phyloP scores from a whole-genome alignment of 129 eudicot genomes.

The Ambrosia trifida region DNA sequence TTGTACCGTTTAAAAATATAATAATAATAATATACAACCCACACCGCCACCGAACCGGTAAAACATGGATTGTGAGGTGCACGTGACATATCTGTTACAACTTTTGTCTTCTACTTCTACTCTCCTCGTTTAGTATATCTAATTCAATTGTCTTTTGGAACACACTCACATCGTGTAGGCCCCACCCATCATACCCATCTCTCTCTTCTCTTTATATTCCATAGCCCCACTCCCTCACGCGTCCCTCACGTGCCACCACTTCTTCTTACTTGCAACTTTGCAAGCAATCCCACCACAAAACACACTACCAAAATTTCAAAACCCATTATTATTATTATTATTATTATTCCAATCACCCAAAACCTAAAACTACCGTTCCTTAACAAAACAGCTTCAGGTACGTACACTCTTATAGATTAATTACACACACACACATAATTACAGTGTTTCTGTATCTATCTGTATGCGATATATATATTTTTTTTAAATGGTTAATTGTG shows the following conservation, averaged over 20 bases:
- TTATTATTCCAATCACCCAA: neutral
- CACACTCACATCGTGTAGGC: constrained; percentile 19
- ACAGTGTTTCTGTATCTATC: neutral
- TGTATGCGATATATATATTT: neutral
- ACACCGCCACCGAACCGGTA: neutral
- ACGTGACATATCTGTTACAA: constrained; percentile 35
- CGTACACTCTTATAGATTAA: neutral
- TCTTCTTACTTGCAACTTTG: constrained; percentile 15
- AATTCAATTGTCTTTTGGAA: neutral
- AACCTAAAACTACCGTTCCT: neutral
- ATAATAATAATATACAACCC: neutral
- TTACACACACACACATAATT: neutral
- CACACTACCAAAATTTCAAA: neutral
- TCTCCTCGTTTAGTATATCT: no score
- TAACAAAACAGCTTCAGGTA: constrained; percentile 5
- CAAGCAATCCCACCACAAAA: constrained; percentile 10
- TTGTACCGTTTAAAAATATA: no score
- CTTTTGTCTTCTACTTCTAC: constrained; percentile 27
- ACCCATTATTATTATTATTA: no score
- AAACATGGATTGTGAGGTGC: constrained; percentile 17
- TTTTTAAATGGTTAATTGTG: neutral
- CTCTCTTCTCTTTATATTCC: neutral
- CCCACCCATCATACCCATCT: constrained; percentile 28
- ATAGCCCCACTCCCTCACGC: constrained; percentile 18
- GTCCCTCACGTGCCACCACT: constrained; percentile 23